Conservation (phyloP, 2,329 filamentous ascomycete species). For the Penicillium sp. region DNA sequence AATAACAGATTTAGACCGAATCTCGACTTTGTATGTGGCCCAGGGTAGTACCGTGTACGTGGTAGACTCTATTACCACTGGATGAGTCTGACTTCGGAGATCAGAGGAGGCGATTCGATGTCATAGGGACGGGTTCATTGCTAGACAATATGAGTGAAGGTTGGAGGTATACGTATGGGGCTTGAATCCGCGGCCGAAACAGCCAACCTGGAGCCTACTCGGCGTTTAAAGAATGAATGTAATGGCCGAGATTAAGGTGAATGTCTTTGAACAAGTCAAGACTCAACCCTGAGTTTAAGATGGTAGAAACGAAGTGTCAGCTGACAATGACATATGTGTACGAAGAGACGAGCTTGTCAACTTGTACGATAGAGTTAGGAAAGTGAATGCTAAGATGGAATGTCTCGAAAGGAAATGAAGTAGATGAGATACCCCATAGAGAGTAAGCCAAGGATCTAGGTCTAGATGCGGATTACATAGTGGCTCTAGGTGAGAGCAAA, state of each 20-base stretch:
- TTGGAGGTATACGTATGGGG: neutral
- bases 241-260: neutral
- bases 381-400: neutral
- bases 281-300: too few species aligned
- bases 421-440: neutral
- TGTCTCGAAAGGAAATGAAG: neutral
- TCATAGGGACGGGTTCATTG: neutral
- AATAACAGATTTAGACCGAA: neutral
- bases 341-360: neutral
- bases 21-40: neutral
- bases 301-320: too few species aligned
- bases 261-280: too few species aligned
- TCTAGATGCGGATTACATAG: neutral
- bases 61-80: neutral
- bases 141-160: neutral
- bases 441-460: neutral
- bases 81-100: neutral
- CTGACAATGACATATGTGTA: too few species aligned
- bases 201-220: neutral
- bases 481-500: neutral
- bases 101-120: neutral
- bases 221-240: neutral
- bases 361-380: neutral
- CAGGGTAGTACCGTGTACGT: neutral
- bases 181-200: neutral